Evolutionary conservation across 495 filamentous ascomycete species (phyloP).

Genomic region (Annulohypoxylon nitens): DNA sequence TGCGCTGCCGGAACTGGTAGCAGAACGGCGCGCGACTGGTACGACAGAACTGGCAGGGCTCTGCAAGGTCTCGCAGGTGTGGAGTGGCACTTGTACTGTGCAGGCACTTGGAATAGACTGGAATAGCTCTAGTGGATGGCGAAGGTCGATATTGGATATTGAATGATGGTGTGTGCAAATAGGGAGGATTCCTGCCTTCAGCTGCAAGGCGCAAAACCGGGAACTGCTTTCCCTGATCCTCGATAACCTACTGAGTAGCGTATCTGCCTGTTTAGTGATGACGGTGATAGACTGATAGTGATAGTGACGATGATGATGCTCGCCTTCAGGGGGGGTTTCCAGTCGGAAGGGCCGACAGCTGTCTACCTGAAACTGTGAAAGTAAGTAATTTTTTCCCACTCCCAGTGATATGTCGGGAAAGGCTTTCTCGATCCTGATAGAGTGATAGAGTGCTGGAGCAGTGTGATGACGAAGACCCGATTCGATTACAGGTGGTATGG

Average conservation of each 20-base stretch:
- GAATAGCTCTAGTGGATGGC: slow-evolving; percentile 36
- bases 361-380: background rate
- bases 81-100: slow-evolving; percentile 27
- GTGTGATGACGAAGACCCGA: slow-evolving; percentile 42
- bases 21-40: slow-evolving; percentile 38
- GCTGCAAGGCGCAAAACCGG: slow-evolving; percentile 40
- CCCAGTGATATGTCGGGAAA: slow-evolving; percentile 21
- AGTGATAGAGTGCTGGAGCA: slow-evolving; percentile 22
- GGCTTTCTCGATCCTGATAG: slow-evolving; percentile 18
- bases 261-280: slow-evolving; percentile 9
- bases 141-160: slow-evolving; percentile 30
- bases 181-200: slow-evolving; percentile 35
- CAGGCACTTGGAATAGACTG: slow-evolving; percentile 10
- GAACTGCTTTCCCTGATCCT: slow-evolving; percentile 16
- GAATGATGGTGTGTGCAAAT: slow-evolving; percentile 35
- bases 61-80: slow-evolving; percentile 48
- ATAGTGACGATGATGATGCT: background rate
- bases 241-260: background rate
- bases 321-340: background rate
- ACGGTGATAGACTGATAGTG: background rate
- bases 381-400: slow-evolving; percentile 6
- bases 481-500: slow-evolving; percentile 20
- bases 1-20: slow-evolving; percentile 44
- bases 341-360: background rate
- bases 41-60: slow-evolving; percentile 27